A percentile compares a stretch with the other conserved stretches of the same genome.
Conservation (phyloP, 2,329 filamentous ascomycete species). For the Rutstroemia sp. region DNA sequence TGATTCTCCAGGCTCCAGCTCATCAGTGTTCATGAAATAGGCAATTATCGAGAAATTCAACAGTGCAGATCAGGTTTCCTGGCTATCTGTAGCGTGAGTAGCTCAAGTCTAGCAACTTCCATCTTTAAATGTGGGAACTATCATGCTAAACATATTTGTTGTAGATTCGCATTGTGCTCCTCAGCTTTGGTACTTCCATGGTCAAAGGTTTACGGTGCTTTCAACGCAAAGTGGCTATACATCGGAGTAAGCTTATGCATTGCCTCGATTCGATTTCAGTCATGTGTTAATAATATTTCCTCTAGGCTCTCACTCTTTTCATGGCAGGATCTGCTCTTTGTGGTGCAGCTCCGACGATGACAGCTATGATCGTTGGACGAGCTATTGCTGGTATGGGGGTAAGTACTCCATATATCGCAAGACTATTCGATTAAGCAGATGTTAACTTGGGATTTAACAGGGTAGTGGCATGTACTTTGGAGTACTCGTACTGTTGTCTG, state of each 20-base stretch:
- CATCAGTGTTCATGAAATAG: not conserved
- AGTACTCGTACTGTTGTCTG: constrained; percentile 38
- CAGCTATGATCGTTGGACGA: constrained; percentile 42
- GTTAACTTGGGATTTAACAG: not conserved
- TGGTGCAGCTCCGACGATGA: constrained; percentile 30
- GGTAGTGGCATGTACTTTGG: constrained; percentile 40
- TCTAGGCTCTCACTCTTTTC: constrained; percentile 14
- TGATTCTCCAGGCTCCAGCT: too few species aligned
- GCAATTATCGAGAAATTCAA: not conserved
- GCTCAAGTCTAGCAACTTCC: too few species aligned
- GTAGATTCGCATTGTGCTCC: too few species aligned
- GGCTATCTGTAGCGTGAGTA: constrained; percentile 1
- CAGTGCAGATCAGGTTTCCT: not conserved
- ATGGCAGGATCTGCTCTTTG: constrained; percentile 30
- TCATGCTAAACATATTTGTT: too few species aligned
- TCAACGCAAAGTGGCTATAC: constrained; percentile 30
- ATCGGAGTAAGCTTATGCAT: constrained; percentile 20
- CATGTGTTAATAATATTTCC: not conserved
- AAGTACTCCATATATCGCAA: not conserved
- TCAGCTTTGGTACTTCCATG: too few species aligned
- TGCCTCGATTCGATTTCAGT: not conserved
- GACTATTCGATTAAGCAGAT: too few species aligned
- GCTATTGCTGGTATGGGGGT: constrained; percentile 36
- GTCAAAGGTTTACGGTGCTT: constrained; percentile 23
- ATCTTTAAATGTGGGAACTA: too few species aligned